phyloP scores from a whole-genome alignment of 139 green algal genomes.

The Closterium sp. region DNA sequence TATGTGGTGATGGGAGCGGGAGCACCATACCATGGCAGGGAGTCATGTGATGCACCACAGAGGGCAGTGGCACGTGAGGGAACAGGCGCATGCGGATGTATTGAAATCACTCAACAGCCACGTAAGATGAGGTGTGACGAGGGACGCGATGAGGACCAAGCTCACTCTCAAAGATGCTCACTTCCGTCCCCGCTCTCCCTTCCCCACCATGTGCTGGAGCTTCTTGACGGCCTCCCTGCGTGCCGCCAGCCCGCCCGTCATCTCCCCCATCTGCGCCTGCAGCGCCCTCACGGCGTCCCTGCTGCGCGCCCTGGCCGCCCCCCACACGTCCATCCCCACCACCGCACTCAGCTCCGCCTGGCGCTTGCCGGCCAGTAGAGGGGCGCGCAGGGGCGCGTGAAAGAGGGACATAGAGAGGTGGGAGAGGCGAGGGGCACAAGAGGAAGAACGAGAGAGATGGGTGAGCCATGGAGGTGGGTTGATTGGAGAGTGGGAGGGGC shows the following conservation, averaged over 20 bases:
- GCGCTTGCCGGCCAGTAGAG: no score
- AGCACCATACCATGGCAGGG: neutral
- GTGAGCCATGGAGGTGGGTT: neutral
- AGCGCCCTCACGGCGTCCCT: neutral
- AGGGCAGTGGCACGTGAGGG: no score
- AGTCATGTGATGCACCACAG: no score
- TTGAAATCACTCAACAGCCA: neutral
- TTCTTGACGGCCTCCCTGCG: neutral
- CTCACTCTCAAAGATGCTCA: neutral
- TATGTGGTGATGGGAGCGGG: neutral
- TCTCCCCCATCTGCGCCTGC: neutral
- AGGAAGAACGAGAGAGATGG: neutral
- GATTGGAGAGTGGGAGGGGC: neutral
- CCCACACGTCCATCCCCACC: constrained; percentile 29
- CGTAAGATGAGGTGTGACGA: neutral
- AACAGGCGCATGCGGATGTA: neutral
- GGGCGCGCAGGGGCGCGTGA: neutral
- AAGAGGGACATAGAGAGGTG: no score
- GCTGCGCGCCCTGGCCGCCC: constrained; percentile 4
- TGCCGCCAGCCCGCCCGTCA: neutral
- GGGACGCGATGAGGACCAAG: no score
- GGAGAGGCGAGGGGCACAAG: neutral
- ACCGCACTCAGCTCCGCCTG: constrained; percentile 23
- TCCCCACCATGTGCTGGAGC: neutral
- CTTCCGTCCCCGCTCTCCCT: neutral